Percentiles rank a stretch among this genome's conserved stretches.
Conservation (phyloP, 202 grass and related monocot species). For the Schoenoplectus triqueter region DNA sequence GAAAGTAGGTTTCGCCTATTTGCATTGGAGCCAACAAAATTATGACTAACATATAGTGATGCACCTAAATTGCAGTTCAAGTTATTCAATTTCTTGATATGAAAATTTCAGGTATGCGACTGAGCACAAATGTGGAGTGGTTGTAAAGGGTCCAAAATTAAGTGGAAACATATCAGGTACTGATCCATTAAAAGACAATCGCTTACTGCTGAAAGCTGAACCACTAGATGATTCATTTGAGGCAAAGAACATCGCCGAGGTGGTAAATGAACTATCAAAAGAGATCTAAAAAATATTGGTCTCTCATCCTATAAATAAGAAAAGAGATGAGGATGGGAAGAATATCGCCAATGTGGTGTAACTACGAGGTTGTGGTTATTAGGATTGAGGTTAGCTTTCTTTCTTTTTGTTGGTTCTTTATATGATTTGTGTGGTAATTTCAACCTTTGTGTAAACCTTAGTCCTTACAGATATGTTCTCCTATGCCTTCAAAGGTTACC, state of each 20-base stretch:
- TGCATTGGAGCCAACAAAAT: slow-evolving; percentile 3
- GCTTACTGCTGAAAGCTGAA: slow-evolving; percentile 79
- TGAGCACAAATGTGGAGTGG: slow-evolving; percentile 91
- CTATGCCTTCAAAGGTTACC: background rate
- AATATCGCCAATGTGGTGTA: slow-evolving; percentile 86
- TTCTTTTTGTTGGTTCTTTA: background rate
- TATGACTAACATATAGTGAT: background rate
- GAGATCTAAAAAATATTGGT: slow-evolving; percentile 75
- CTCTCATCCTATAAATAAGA: slow-evolving; percentile 74
- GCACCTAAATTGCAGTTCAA: background rate
- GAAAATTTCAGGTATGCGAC: slow-evolving; percentile 74
- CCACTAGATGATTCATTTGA: slow-evolving; percentile 80
- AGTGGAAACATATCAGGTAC: slow-evolving; percentile 99
- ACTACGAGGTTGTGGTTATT: slow-evolving; percentile 84
- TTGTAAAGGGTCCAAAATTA: slow-evolving; percentile 87
- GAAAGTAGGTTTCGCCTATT: background rate
- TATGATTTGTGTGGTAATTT: background rate
- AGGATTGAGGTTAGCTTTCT: slow-evolving; percentile 81
- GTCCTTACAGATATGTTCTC: background rate
- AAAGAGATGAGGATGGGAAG: slow-evolving; percentile 68
- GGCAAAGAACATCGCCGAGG: slow-evolving; percentile 75
- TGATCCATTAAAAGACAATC: slow-evolving; percentile 86
- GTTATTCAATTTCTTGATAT: background rate
- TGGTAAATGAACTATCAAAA: slow-evolving; percentile 91
- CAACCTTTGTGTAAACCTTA: background rate